A percentile compares a stretch with the other conserved stretches of the same genome.
phyloP scores from a whole-genome alignment of 805 yeast species.

The Grigorovia jiainica region DNA sequence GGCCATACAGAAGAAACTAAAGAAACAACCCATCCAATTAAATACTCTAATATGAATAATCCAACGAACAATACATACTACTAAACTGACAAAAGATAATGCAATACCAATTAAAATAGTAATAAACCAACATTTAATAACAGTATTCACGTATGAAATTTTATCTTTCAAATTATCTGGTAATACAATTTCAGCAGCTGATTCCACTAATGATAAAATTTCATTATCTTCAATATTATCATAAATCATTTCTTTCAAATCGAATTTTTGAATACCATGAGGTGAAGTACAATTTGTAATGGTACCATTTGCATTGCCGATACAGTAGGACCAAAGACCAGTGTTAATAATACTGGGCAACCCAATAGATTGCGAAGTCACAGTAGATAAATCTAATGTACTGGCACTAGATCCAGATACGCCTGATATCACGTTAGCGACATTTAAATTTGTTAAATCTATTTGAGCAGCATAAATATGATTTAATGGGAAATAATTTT shows the following conservation, averaged over 20 bases:
- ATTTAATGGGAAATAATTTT: conserved; percentile 33
- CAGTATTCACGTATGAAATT: conserved; percentile 34
- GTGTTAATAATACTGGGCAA: conserved; percentile 38
- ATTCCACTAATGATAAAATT: conserved; percentile 11
- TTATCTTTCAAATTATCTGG: conserved; percentile 47
- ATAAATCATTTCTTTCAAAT: conserved; percentile 15
- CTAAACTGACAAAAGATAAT: conserved; percentile 32
- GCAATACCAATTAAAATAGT: conserved; percentile 42
- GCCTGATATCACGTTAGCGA: conserved; percentile 4
- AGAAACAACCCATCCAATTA: conserved; percentile 38
- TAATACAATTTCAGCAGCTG: conserved; percentile 32
- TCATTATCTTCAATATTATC: conserved; percentile 25
- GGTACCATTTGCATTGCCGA: conserved; percentile 27
- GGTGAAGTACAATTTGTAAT: conserved; percentile 24
- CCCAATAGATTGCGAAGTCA: conserved; percentile 21
- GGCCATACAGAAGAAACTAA: conserved; percentile 34
- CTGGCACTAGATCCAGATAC: conserved; percentile 8
- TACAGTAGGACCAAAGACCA: conserved; percentile 60
- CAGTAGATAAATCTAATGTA: neutral
- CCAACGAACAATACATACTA: conserved; percentile 27
- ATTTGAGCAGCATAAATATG: conserved; percentile 41
- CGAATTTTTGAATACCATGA: conserved; percentile 22
- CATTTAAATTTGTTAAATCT: conserved; percentile 31
- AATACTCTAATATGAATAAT: conserved; percentile 38
- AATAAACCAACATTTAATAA: conserved; percentile 53